These are phyloP conservation scores for Wickerhamomyces sp. DNA, from an alignment of 1,139 yeast species.

Conservation along the genomic window DNA sequence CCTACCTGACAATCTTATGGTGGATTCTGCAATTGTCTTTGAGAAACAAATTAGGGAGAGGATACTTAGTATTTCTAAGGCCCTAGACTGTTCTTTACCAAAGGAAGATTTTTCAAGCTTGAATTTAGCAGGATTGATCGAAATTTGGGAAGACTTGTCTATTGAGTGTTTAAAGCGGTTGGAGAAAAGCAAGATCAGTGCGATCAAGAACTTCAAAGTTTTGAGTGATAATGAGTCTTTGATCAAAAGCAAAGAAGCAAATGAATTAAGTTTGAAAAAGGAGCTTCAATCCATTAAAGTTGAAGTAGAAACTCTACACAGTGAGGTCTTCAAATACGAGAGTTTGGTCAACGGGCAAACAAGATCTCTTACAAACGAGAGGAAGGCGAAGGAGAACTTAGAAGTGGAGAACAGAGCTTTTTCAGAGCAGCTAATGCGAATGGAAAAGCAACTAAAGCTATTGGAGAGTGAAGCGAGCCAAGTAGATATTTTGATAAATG, in stretches of 20 bases:
- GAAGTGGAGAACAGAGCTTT: no score
- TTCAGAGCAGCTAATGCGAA: no score
- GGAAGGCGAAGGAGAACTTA: no score
- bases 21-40: background rate
- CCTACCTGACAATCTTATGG: background rate
- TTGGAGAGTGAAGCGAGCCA: no score
- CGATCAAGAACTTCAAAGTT: constrained; percentile 6
- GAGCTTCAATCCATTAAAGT: background rate
- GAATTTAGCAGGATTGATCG: constrained; percentile 2
- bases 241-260: background rate
- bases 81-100: background rate
- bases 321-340: constrained; percentile 4
- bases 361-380: no score
- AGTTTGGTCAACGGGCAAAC: no score
- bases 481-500: no score
- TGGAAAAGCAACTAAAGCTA: no score
- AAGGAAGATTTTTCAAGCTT: background rate
- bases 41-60: background rate
- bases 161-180: background rate
- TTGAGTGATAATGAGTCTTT: constrained; percentile 2
- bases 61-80: background rate
- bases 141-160: background rate
- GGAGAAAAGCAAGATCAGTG: constrained; percentile 4
- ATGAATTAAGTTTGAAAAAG: background rate
- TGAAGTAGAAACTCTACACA: constrained; percentile 1